Conservation (phyloP, 2,329 filamentous ascomycete genomes). For the Westerdykella sp. region DNA sequence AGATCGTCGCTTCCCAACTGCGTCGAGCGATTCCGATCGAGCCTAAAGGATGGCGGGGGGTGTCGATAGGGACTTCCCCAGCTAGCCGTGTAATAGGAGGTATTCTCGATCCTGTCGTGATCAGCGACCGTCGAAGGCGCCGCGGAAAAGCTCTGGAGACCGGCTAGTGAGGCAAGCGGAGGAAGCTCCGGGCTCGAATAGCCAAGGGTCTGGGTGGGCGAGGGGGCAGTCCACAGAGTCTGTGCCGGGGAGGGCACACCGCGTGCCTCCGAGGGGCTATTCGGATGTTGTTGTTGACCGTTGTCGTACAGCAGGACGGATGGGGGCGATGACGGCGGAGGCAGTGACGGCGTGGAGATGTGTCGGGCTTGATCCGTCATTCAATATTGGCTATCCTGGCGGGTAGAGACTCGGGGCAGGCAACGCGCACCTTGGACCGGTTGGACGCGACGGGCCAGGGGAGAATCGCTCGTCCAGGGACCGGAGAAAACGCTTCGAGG, state of each 20-base stretch:
- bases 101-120: conserved; percentile 41
- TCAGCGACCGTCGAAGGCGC: conserved; percentile 32
- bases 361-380: conserved; percentile 39
- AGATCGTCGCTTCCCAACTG: conserved; percentile 35
- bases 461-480: conserved; percentile 5
- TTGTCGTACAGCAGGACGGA: conserved; percentile 21
- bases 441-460: conserved; percentile 15
- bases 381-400: conserved; percentile 11
- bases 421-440: conserved; percentile 19
- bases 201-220: conserved; percentile 37
- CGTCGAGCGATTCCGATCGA: conserved; percentile 17
- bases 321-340: conserved; percentile 32
- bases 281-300: conserved; percentile 9
- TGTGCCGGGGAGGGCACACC: conserved; percentile 28
- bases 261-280: conserved; percentile 20
- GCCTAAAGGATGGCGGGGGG: conserved; percentile 44
- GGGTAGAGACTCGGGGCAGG: conserved; percentile 6
- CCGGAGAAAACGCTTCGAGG: conserved; percentile 7
- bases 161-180: conserved; percentile 29
- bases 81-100: conserved; percentile 63
- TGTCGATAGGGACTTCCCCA: conserved; percentile 88
- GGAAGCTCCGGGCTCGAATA: conserved; percentile 40
- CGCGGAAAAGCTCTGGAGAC: conserved; percentile 26
- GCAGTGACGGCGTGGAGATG: conserved; percentile 25
- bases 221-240: conserved; percentile 36